These are phyloP conservation scores for Ceratocystis lukuohia DNA, from an alignment of 2,329 filamentous ascomycete genomes.

Conservation along the genomic window DNA sequence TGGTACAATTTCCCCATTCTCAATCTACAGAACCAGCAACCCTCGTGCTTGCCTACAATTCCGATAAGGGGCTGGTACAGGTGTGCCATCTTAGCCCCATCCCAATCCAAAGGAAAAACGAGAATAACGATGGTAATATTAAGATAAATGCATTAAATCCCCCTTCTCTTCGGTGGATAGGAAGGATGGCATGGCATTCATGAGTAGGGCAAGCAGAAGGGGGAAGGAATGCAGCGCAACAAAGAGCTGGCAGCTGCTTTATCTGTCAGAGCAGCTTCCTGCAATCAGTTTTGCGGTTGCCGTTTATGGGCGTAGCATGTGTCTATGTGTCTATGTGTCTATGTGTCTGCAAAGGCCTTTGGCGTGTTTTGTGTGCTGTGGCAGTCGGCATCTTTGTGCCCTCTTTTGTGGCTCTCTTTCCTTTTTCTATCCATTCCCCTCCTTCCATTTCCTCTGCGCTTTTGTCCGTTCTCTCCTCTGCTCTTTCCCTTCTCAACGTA, in stretches of 20 bases:
- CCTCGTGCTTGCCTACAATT: neutral
- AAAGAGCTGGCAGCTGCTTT: slow-evolving; percentile 6
- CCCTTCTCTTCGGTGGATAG: too few relatives aligned
- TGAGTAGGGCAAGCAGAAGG: neutral
- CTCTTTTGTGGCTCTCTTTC: neutral
- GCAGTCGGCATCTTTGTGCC: neutral
- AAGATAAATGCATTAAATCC: neutral
- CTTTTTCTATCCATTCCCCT: neutral
- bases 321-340: neutral
- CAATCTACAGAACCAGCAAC: neutral
- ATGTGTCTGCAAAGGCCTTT: neutral
- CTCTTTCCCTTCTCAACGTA: neutral
- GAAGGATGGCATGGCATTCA: neutral
- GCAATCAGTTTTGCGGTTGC: neutral
- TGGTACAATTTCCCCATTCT: too few relatives aligned
- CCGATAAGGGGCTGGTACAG: neutral
- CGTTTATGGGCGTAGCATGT: neutral
- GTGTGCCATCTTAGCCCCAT: neutral
- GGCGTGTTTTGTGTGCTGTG: neutral
- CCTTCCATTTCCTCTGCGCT: neutral
- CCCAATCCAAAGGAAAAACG: neutral
- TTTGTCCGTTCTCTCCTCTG: neutral
- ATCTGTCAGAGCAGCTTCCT: slow-evolving; percentile 3
- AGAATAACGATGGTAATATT: neutral
- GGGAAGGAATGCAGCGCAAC: slow-evolving; percentile 8